Conservation (phyloP, 257 asterid species). For the Linderniella brevidens region DNA sequence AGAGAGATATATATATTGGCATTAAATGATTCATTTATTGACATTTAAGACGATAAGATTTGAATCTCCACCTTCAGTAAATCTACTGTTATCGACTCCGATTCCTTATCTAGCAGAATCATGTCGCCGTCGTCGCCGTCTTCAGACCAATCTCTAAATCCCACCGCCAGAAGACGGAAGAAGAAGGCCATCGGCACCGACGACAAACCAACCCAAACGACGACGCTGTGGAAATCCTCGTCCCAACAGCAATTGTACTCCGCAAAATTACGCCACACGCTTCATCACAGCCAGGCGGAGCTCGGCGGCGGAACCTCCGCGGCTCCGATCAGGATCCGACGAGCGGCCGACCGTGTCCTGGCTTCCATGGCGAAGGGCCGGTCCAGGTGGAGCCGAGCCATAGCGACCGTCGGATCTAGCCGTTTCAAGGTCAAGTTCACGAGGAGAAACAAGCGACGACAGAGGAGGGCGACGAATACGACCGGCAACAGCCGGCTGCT, state of each 20-base stretch:
- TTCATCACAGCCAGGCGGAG: constrained; percentile 54
- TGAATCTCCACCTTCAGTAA: no score
- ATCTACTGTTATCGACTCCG: no score
- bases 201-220: neutral
- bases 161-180: neutral
- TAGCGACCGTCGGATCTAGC: constrained; percentile 22
- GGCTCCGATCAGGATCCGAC: constrained; percentile 40
- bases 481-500: constrained; percentile 30
- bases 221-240: constrained; percentile 54
- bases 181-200: neutral
- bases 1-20: no score
- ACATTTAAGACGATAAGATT: no score
- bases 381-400: constrained; percentile 89
- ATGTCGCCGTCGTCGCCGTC: no score
- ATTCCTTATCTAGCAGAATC: no score
- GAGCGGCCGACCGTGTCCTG: constrained; percentile 59
- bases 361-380: constrained; percentile 82
- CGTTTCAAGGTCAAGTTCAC: constrained; percentile 58
- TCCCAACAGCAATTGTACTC: constrained; percentile 71
- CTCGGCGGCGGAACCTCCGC: constrained; percentile 14
- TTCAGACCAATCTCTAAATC: neutral
- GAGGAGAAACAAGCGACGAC: constrained; percentile 49
- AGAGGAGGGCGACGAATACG: constrained; percentile 25
- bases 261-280: constrained; percentile 67
- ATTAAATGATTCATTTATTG: no score